Evolutionary conservation across 371 early-diverging fungal genomes (phyloP), one percentile per base, ranked within the genome.

Genomic region (Dinochytrium kinnereticum): DNA sequence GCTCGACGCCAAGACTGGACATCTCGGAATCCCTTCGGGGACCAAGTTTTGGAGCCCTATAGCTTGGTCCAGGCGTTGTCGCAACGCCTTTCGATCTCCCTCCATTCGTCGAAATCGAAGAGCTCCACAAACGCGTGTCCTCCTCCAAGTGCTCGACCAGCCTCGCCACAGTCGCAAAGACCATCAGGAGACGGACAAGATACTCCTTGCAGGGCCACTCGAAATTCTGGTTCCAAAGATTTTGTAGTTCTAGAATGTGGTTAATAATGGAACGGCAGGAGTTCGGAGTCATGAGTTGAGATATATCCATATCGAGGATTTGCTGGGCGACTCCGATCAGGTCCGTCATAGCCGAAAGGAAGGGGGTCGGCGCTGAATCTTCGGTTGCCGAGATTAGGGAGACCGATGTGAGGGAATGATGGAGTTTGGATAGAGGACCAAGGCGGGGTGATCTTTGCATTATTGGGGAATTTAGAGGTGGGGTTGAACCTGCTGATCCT

Each of bases 131-230:
- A 38, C 79, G 53, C 30, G 74, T 74, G 69, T 85, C 85, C 55
- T 83, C 87, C 40, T 86, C 86, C 61, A 87, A 67, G 49, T 79
- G 77, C 69, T 87, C 87, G 2, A 87, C 82, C 57, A 85, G 59
- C 36, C 84, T 68, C 24, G 85, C 86, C 1, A 87, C 87, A 36
- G 70, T 71, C 7, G 84, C 80, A 78, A 87, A 87, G 5, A 78
- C 82, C 50, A 85, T 83, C 72, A 87, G 53, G 38, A 86, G 34
- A 17, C 84, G 70, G 21, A 81, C 74, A 2, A 84, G 53, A 39
- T 78, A 74, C 30, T 70, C 71, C 39, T 74, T 53, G 49, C 70
- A 71, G 2, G 71, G 74, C 79, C 83, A 80, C 10, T 5, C 65
- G 17, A 44, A 37, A 44, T 80, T 75, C n/a, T 44, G 34, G 13